phyloP scores from a whole-genome alignment of 2,329 filamentous ascomycete genomes.

The Colletotrichum costaricense region DNA sequence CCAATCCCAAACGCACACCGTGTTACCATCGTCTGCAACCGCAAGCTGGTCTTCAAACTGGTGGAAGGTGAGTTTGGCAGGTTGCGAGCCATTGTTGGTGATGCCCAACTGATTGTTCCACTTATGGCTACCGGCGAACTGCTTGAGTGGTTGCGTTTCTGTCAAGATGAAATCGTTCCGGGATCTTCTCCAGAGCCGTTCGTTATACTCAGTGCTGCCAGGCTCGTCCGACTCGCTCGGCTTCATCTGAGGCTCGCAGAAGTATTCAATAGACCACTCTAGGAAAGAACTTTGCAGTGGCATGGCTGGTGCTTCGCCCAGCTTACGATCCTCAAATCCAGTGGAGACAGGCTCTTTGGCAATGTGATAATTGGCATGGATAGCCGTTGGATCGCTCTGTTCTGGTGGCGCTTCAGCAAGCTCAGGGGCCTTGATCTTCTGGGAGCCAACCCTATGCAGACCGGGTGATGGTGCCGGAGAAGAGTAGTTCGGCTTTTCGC shows the following conservation, averaged over 20 bases:
- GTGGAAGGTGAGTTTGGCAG: slow-evolving; percentile 93
- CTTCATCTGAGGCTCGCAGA: slow-evolving; percentile 98
- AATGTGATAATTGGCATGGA: slow-evolving; percentile 78
- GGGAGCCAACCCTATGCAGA: slow-evolving; percentile 50
- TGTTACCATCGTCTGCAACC: slow-evolving; percentile 93
- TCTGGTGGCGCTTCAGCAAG: slow-evolving; percentile 71
- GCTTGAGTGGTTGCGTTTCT: slow-evolving; percentile 93
- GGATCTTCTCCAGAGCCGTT: slow-evolving; percentile 89
- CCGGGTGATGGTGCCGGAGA: slow-evolving; percentile 45
- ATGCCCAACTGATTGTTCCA: slow-evolving; percentile 89
- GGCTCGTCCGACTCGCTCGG: slow-evolving; percentile 95
- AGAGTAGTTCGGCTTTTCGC: slow-evolving; percentile 24
- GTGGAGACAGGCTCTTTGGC: slow-evolving; percentile 85
- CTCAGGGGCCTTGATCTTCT: slow-evolving; percentile 54
- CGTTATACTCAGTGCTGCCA: slow-evolving; percentile 95
- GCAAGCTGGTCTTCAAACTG: slow-evolving; percentile 97
- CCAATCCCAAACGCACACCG: slow-evolving; percentile 94
- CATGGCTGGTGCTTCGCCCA: slow-evolving; percentile 69
- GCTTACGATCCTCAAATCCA: slow-evolving; percentile 73
- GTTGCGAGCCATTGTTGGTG: slow-evolving; percentile 90
- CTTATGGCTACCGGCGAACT: slow-evolving; percentile 83
- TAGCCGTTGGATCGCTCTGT: slow-evolving; percentile 75
- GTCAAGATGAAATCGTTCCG: slow-evolving; percentile 93
- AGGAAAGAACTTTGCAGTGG: slow-evolving; percentile 87
- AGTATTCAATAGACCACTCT: slow-evolving; percentile 97